These are phyloP conservation scores for Speleostelium caveatum DNA, from an alignment of 78 protist species.

Conservation along the genomic window DNA sequence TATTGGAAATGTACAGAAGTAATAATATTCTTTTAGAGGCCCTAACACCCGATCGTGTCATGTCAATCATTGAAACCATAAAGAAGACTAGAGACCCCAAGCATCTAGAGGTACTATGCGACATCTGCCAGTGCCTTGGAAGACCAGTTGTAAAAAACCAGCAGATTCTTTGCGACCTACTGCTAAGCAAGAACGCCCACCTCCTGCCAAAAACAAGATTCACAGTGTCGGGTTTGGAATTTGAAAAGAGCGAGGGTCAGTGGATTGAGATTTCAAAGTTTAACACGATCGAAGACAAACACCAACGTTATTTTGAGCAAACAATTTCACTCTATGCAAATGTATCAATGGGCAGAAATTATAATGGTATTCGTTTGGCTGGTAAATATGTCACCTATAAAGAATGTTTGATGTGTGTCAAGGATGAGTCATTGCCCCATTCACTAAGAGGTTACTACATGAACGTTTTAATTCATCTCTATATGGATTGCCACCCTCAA, in stretches of 20 bases:
- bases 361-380: slow-evolving; percentile 58
- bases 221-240: not conserved
- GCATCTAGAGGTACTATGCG: slow-evolving; percentile 53
- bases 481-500: slow-evolving; percentile 74
- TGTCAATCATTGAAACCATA: slow-evolving; percentile 32
- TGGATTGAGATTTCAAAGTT: slow-evolving; percentile 43
- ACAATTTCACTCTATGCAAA: slow-evolving; percentile 48
- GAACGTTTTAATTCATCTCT: slow-evolving; percentile 36
- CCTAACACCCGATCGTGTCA: slow-evolving; percentile 33
- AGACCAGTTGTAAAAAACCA: slow-evolving; percentile 72
- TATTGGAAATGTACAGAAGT: slow-evolving; percentile 45
- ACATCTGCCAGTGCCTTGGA: slow-evolving; percentile 49
- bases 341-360: slow-evolving; percentile 51
- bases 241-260: slow-evolving; percentile 12
- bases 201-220: slow-evolving; percentile 23
- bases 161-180: slow-evolving; percentile 39
- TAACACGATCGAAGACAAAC: slow-evolving; percentile 17
- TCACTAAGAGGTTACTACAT: slow-evolving; percentile 47
- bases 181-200: slow-evolving; percentile 34
- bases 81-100: slow-evolving; percentile 34
- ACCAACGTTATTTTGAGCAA: slow-evolving; percentile 62
- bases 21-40: slow-evolving; percentile 61
- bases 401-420: slow-evolving; percentile 52
- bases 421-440: slow-evolving; percentile 41
- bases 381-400: slow-evolving; percentile 21